Evolutionary conservation across 2,329 filamentous ascomycete genomes (phyloP).

Genomic region (Diaporthe citrichinensis): DNA sequence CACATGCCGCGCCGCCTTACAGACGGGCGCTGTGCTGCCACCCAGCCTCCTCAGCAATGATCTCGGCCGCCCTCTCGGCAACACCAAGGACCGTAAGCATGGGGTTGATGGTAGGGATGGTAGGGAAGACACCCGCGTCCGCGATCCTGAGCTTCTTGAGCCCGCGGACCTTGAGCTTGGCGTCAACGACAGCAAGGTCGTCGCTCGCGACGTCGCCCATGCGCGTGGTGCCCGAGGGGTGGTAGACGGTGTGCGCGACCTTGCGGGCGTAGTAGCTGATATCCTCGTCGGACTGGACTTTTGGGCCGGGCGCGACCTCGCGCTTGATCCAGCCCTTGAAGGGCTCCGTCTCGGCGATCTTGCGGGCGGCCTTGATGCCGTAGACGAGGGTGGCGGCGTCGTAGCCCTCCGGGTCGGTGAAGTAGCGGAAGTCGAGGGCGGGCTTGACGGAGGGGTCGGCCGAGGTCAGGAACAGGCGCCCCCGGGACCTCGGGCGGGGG

Average conservation of each 20-base stretch:
- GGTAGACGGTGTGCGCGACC: constrained; percentile 90
- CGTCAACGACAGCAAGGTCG: constrained; percentile 83
- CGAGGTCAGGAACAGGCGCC: constrained; percentile 83
- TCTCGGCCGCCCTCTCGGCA: constrained; percentile 86
- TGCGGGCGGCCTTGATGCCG: constrained; percentile 82
- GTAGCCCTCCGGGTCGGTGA: constrained; percentile 88
- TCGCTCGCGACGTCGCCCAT: constrained; percentile 84
- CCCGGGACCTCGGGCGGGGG: constrained; percentile 83
- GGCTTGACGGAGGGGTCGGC: constrained; percentile 83
- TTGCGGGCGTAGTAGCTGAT: constrained; percentile 85
- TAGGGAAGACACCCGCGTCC: constrained; percentile 90
- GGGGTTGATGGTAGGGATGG: constrained; percentile 87
- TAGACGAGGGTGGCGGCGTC: constrained; percentile 86
- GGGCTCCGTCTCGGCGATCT: constrained; percentile 80
- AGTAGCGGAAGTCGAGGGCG: constrained; percentile 89
- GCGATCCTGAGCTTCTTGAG: constrained; percentile 83
- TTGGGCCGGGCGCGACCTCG: constrained; percentile 83
- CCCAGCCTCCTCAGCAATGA: constrained; percentile 81
- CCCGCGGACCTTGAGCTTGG: constrained; percentile 78
- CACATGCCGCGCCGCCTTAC: constrained; percentile 41
- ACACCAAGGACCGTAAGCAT: constrained; percentile 91
- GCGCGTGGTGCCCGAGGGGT: constrained; percentile 90
- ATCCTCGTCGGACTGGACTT: constrained; percentile 82
- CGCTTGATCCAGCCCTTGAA: constrained; percentile 88
- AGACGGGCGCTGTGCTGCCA: constrained; percentile 50